phyloP scores from a whole-genome alignment of 2,329 filamentous ascomycete species.

The Aspergillus niger region DNA sequence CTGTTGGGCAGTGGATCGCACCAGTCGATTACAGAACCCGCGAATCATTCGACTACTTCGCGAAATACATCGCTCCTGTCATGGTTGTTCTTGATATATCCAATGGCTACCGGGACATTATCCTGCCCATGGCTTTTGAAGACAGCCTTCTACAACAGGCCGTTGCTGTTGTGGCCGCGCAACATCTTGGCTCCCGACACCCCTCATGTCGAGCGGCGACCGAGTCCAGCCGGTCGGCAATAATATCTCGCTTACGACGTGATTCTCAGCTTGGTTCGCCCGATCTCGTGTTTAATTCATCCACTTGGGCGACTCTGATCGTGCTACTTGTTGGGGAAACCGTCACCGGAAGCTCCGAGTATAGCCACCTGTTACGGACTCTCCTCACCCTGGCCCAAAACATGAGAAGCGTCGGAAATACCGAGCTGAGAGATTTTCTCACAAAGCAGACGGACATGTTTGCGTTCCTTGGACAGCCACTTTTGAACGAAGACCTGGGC shows the following conservation, averaged over 20 bases:
- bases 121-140: slow-evolving; percentile 30
- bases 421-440: slow-evolving; percentile 14
- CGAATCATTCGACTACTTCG: slow-evolving; percentile 25
- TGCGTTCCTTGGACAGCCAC: neutral
- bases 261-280: slow-evolving; percentile 17
- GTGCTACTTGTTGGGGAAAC: slow-evolving; percentile 29
- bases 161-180: slow-evolving; percentile 25
- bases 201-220: slow-evolving; percentile 15
- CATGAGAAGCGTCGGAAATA: slow-evolving; percentile 2
- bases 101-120: slow-evolving; percentile 33
- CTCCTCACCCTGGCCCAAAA: slow-evolving; percentile 19
- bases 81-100: slow-evolving; percentile 33
- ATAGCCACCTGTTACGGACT: slow-evolving; percentile 19
- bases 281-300: slow-evolving; percentile 18
- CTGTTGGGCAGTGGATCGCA: slow-evolving; percentile 17
- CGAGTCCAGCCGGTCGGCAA: slow-evolving; percentile 17
- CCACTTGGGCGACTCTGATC: slow-evolving; percentile 25
- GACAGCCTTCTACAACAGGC: slow-evolving; percentile 27
- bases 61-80: slow-evolving; percentile 29
- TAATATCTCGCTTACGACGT: slow-evolving; percentile 20
- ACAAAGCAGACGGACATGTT: slow-evolving; percentile 25
- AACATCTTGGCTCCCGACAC: slow-evolving; percentile 22
- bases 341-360: slow-evolving; percentile 26
- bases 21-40: slow-evolving; percentile 13
- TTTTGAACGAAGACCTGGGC: neutral